Evolutionary conservation across 495 filamentous ascomycete genomes (phyloP), one percentile per base, ranked within the genome.

Genomic region (Lepraria neglecta): DNA sequence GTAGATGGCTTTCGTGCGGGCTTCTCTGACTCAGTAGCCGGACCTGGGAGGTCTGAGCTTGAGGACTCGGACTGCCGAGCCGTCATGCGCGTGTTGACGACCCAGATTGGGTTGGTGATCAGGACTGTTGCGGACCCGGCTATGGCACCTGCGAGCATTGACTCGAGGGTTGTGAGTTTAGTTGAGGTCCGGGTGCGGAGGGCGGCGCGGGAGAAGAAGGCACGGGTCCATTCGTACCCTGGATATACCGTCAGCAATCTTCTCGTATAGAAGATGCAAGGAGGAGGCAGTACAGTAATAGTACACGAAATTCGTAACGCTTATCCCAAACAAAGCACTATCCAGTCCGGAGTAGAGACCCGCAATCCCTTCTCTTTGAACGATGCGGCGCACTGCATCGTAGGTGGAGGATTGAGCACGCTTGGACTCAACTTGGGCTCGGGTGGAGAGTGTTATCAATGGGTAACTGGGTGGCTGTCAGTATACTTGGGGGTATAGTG

Each of bases 251-350:
- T 31, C n/a, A 50, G 11, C 42, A 12, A 11, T 31, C 38, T 21
- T 5, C 17, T 21, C 2, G 6, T 15, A 42, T 14, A 19, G 54
- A 10, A 45, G 30, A 12, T 24, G 9, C 42, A 47, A 46, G 50
- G 17, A 62, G n/a, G 27, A 33, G n/a, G 19, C 58, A 71, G 12
- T 66, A 86, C 94, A 99, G 76, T 99, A 99, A 75, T 99, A 99
- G 76, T 99, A 99, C 27, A 99, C 92, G 67, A 99, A 97, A 75
- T 99, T 99, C 59, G 94, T 99, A 61, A 99, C 86, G 73, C 88
- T 92, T 76, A 97, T 97, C 67, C 95, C 94, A 72, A 99, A 97
- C 5, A 99, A 79, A 10, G 94, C 94, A 27, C 87, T 92, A 67
- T 92, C 87, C 40, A 96, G 80, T 11, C 91, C 91, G 4, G 91